Conservation (phyloP, 73 alveolate species). For the Paramecium primaurelia region DNA sequence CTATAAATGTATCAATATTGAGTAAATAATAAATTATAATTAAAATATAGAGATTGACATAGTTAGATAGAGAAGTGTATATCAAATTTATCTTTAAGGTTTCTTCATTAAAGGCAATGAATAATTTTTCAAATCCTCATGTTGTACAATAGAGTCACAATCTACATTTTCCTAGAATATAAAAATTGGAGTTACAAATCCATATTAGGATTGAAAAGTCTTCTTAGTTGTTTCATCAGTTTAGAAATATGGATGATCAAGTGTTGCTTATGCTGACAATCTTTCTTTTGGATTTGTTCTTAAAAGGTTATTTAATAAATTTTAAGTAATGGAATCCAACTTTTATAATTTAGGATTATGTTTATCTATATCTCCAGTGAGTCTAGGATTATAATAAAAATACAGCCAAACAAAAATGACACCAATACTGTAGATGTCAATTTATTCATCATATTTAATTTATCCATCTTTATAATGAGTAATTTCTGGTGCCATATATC, state of each 20-base stretch:
- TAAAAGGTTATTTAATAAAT: slow-evolving; percentile 65
- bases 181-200: neutral
- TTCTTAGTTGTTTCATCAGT: neutral
- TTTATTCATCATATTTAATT: neutral
- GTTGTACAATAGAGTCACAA: neutral
- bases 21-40: neutral
- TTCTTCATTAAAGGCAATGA: neutral
- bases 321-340: neutral
- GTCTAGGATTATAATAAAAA: neutral
- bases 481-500: slow-evolving; percentile 74
- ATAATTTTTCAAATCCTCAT: neutral
- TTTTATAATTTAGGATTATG: neutral
- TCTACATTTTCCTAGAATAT: neutral
- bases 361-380: neutral
- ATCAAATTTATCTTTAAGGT: neutral
- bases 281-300: slow-evolving; percentile 58
- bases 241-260: slow-evolving; percentile 57
- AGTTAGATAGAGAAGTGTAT: neutral
- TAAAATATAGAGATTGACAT: neutral
- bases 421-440: slow-evolving; percentile 46
- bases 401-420: slow-evolving; percentile 40
- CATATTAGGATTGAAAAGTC: neutral
- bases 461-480: slow-evolving; percentile 20
- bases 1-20: neutral
- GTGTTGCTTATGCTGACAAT: slow-evolving; percentile 73